Evolutionary conservation across 495 filamentous ascomycete genomes (phyloP), one percentile per base, ranked within the genome.

Genomic region (Bacidia rubella): DNA sequence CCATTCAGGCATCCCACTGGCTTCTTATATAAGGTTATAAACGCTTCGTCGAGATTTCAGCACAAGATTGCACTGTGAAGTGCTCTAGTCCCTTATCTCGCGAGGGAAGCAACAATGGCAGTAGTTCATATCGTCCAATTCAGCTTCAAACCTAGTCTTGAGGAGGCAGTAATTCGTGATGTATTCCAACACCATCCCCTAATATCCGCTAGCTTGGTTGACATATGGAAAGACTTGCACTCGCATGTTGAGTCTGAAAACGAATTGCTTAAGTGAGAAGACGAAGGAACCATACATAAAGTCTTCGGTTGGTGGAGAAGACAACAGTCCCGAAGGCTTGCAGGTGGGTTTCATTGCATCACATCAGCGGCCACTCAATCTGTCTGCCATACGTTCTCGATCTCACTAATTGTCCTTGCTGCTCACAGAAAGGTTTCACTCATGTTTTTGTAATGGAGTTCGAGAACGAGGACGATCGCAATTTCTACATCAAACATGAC

Each of bases 381-480:
- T n/a, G n/a, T n/a, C n/a, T n/a, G n/a, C n/a, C n/a, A n/a, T n/a
- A n/a, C n/a, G n/a, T n/a, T n/a, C n/a, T n/a, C n/a, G n/a, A n/a
- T n/a, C n/a, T n/a, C n/a, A n/a, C n/a, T 35, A 15, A 35, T 35
- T 7, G 29, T 35, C 15, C 15, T 15, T 23, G 17, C 3, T 2
- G 9, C 12, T 15, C 44, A 3, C 39, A 82, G 74, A 63, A 64
- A n/a, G 75, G 68, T 0, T 69, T 75, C 39, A 74, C 74, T 2
- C 79, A 88, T 57, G 77, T 63, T 1, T 86, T 85, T 53, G 69
- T 84, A 0, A 62, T 74, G 11, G 74, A 82, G 55, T 86, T 87
- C 54, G 74, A 71, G 15, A 77, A 63, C 25, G 57, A 61, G 10
- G 71, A 73, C 51, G 79, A 83, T 54, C 65, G 75, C 17, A 61